phyloP scores from a whole-genome alignment of 805 yeast genomes.

The Kazachstania bromeliacearum region DNA sequence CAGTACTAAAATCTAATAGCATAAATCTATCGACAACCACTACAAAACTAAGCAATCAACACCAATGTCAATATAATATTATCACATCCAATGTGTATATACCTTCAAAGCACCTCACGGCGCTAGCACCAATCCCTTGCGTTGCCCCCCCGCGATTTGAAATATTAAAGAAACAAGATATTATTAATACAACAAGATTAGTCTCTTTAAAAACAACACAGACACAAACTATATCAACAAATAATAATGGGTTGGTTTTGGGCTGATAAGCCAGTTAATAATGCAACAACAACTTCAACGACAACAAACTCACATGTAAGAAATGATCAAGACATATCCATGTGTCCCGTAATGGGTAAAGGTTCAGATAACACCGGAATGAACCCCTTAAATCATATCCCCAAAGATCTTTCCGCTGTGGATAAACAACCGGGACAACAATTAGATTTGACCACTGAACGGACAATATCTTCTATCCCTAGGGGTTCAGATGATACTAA shows the following conservation, averaged over 20 bases:
- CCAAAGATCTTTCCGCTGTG: conserved; percentile 50
- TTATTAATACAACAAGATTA: too few species aligned
- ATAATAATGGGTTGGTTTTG: conserved; percentile 81
- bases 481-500: conserved; percentile 63
- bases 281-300: neutral
- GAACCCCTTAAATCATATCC: conserved; percentile 88
- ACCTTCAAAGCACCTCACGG: too few species aligned
- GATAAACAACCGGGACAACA: conserved; percentile 72
- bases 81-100: too few species aligned
- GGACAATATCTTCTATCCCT: conserved; percentile 81
- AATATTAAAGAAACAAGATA: too few species aligned
- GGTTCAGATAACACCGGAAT: conserved; percentile 26
- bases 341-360: conserved; percentile 34
- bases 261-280: conserved; percentile 39
- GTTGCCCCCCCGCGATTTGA: too few species aligned
- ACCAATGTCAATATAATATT: too few species aligned
- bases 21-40: too few species aligned
- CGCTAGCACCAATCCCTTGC: too few species aligned
- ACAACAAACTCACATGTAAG: conserved; percentile 4
- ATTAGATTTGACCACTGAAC: conserved; percentile 66
- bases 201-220: too few species aligned
- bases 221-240: too few species aligned
- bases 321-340: conserved; percentile 33
- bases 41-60: too few species aligned
- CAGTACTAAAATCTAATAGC: too few species aligned